A percentile compares a stretch with the other conserved stretches of the same genome.
These are phyloP conservation scores for Mortierella claussenii DNA, from an alignment of 192 early-diverging fungal genomes.

Conservation along the genomic window DNA sequence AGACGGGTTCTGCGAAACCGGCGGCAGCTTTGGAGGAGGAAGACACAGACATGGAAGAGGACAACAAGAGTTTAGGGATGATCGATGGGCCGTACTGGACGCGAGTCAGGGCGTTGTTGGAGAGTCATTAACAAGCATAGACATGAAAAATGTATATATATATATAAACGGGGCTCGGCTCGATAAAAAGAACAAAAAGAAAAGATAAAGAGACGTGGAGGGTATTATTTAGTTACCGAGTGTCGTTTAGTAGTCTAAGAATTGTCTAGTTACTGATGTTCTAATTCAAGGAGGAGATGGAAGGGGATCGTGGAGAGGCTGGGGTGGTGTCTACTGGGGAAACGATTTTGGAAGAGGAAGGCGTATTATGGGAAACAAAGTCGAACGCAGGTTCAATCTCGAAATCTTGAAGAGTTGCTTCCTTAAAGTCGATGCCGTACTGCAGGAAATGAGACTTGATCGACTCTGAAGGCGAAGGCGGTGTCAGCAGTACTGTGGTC, in stretches of 20 bases:
- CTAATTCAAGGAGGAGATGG: conserved; percentile 1
- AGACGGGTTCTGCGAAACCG: too few species aligned
- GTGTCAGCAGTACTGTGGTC: conserved; percentile 47
- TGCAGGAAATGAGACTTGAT: conserved; percentile 51
- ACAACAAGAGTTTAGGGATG: neutral
- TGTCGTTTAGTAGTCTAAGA: too few species aligned
- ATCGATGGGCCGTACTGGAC: neutral
- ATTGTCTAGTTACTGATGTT: too few species aligned
- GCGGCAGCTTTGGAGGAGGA: too few species aligned
- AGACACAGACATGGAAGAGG: too few species aligned
- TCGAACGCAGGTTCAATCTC: conserved; percentile 42
- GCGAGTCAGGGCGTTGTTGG: conserved; percentile 2
- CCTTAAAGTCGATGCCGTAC: conserved; percentile 46
- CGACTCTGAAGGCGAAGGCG: conserved; percentile 44
- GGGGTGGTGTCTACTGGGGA: conserved; percentile 30
- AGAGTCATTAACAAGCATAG: neutral
- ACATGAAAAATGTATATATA: too few species aligned
- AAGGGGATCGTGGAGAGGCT: conserved; percentile 14
- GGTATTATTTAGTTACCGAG: too few species aligned
- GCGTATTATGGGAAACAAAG: conserved; percentile 14
- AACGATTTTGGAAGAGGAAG: conserved; percentile 18
- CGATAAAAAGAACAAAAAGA: too few species aligned
- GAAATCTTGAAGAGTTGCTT: conserved; percentile 34
- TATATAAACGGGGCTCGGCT: too few species aligned
- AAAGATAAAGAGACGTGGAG: too few species aligned